These are phyloP conservation scores for Ophidiomyces ophidiicola DNA, from an alignment of 2,329 filamentous ascomycete species.

Conservation along the genomic window DNA sequence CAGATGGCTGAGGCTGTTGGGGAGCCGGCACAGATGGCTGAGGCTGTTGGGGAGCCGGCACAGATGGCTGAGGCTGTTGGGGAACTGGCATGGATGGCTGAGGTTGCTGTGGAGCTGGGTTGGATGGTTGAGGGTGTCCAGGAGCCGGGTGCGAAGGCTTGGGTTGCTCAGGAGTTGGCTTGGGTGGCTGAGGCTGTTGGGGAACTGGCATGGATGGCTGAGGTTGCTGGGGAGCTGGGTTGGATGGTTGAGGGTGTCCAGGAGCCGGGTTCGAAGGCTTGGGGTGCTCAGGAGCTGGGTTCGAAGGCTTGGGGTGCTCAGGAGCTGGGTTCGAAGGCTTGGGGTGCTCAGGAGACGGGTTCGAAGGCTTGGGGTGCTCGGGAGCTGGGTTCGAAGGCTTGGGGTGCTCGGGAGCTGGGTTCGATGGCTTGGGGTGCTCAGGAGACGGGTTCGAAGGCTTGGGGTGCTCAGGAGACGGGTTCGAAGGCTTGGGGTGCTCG, in stretches of 20 bases:
- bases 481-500: not conserved
- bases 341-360: too few species aligned
- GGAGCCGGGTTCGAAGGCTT: not conserved
- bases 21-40: not conserved
- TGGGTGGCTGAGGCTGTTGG: not conserved
- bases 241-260: not conserved
- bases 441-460: not conserved
- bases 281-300: too few species aligned
- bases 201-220: not conserved
- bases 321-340: too few species aligned
- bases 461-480: not conserved
- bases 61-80: not conserved
- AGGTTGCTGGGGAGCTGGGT: not conserved
- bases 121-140: not conserved
- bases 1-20: not conserved
- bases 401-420: not conserved
- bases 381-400: too few species aligned
- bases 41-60: too few species aligned
- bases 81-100: constrained; percentile 1
- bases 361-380: too few species aligned
- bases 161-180: not conserved
- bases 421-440: not conserved
- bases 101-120: not conserved
- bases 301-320: too few species aligned
- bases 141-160: not conserved